phyloP scores from a whole-genome alignment of 2,329 filamentous ascomycete species.

The Neofusicoccum sp. region DNA sequence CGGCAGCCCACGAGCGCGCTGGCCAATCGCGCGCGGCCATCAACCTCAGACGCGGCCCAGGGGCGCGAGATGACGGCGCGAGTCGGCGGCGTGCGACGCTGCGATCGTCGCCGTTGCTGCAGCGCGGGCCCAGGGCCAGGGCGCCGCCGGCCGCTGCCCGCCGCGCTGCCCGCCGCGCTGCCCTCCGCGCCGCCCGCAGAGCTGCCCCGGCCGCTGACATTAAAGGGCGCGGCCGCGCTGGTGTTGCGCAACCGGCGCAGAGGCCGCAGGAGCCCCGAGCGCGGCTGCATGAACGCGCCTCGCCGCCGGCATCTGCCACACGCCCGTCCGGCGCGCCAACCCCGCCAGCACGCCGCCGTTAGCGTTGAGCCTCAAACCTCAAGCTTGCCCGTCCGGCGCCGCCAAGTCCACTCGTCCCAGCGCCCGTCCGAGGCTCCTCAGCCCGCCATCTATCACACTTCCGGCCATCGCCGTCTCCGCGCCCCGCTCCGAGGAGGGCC shows the following conservation, averaged over 20 bases:
- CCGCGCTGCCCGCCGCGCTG: too few relatives aligned
- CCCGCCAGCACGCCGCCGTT: too few relatives aligned
- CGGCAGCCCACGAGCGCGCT: conserved; percentile 9
- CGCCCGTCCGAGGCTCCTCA: background rate
- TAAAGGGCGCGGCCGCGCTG: background rate
- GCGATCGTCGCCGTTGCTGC: too few relatives aligned
- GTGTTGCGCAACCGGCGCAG: too few relatives aligned
- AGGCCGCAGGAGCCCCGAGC: background rate
- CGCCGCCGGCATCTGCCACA: background rate
- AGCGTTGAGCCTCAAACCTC: background rate
- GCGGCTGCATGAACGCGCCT: background rate
- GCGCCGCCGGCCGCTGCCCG: too few relatives aligned
- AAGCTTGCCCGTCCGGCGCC: background rate
- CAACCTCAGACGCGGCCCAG: too few relatives aligned
- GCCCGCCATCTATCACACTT: conserved; percentile 5
- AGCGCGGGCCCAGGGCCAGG: too few relatives aligned
- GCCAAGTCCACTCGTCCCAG: background rate
- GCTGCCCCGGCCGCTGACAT: background rate
- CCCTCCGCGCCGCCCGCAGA: too few relatives aligned
- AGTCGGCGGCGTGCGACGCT: too few relatives aligned
- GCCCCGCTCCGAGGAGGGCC: background rate
- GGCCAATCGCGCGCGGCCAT: conserved; percentile 9
- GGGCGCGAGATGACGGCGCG: too few relatives aligned
- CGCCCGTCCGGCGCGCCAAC: too few relatives aligned
- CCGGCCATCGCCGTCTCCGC: background rate